phyloP scores from a whole-genome alignment of 176 grass and related monocot species.

The Avena sativa region DNA sequence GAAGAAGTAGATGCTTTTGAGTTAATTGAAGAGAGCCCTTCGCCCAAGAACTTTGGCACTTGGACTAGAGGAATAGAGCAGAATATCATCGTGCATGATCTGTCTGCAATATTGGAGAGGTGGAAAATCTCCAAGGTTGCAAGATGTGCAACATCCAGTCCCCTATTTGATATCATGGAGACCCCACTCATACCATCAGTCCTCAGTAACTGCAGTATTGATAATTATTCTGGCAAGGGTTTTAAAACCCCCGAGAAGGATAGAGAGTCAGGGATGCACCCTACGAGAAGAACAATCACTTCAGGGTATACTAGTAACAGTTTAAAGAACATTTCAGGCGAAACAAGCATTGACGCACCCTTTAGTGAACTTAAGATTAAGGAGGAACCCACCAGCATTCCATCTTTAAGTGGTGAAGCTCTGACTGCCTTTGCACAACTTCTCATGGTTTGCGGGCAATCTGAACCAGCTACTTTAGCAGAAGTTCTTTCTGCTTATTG shows the following conservation, averaged over 20 bases:
- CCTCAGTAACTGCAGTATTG: conserved; percentile 35
- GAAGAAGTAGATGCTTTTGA: conserved; percentile 84
- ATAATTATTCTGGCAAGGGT: conserved; percentile 23
- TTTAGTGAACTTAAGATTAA: conserved; percentile 70
- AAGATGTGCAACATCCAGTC: conserved; percentile 41
- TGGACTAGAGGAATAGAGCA: conserved; percentile 63
- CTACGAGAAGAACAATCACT: conserved; percentile 33
- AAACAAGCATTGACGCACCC: conserved; percentile 39
- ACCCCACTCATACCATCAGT: conserved; percentile 59
- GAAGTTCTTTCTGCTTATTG: conserved; percentile 82
- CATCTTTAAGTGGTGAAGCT: conserved; percentile 56
- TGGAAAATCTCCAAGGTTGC: conserved; percentile 82
- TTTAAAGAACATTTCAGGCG: conserved; percentile 30
- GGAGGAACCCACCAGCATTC: conserved; percentile 46
- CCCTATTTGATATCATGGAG: conserved; percentile 68
- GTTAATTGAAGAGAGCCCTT: conserved; percentile 87
- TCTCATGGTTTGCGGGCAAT: conserved; percentile 76
- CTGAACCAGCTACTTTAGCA: conserved; percentile 58
- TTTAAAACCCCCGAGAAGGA: conserved; percentile 59
- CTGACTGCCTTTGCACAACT: conserved; percentile 74
- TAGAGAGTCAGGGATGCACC: conserved; percentile 24
- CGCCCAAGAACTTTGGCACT: conserved; percentile 67
- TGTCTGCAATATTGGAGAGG: conserved; percentile 72
- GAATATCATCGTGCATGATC: conserved; percentile 55
- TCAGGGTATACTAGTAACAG: conserved; percentile 34